Base-by-base conservation (phyloP, 1,139 yeast species). In the Kurtzmaniella quercitrusa region DNA sequence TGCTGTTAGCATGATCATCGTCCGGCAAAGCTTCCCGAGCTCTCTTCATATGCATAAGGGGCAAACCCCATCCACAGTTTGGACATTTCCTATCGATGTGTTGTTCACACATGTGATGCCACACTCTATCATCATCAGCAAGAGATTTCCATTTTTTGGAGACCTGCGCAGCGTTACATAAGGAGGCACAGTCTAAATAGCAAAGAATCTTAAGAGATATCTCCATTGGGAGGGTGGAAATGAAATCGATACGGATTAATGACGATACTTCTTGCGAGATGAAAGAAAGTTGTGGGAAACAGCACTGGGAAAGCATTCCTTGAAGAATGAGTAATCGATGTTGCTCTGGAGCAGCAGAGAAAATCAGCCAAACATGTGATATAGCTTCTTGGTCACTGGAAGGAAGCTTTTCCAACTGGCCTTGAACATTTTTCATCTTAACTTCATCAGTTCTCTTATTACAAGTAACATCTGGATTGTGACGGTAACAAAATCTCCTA, bases 51-150 rank as follows among this genome's bases (percentile, higher is more conserved):
- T 84, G 89, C 79, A 93, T 79, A 48, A 93, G 68, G 2, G 98
- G 98, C 53, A 93, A 72, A 5, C 98, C 98, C 98, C 98, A 93
- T 10, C 98, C 98, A 70, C 98, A 93, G 60, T 88, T 89, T 38
- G 97, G 96, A 65, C 98, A 93, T 62, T 93, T 93, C 48, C 95
- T 75, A 64, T 93, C 98, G 46, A 93, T 93, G 61, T 93, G 98
- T 63, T 93, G 98, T 62, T 90, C 96, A 62, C 98, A 93, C 93
- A 93, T 85, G 54, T 93, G 90, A 61, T 93, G 95, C 98, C 98
- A 93, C 6, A 93, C 98, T 43, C 95, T 69, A 58, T 93, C 98
- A 60, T 91, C 97, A 63, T 93, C 97, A 1, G 98, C 98, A 45
- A 93, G 68, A 43, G 72, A 70, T 57, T 87, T 82, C 98, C 98